Evolutionary conservation across 1,284 basidiomycete species (phyloP).

Genomic region (Pseudozyma hubeiensis): DNA sequence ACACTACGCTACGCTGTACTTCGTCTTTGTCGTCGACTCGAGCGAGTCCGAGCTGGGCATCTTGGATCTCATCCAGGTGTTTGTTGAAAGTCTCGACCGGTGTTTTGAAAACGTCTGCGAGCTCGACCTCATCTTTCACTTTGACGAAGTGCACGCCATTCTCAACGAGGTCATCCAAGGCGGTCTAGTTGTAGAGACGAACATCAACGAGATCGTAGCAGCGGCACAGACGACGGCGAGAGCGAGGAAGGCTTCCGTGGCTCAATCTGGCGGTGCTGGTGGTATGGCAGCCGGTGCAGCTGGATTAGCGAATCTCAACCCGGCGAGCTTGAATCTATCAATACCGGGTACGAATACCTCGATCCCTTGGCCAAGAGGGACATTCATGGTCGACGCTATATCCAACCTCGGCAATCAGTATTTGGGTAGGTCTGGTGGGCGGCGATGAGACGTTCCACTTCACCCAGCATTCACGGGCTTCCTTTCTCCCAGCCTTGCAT

Average conservation of each 20-base stretch:
- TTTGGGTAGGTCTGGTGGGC: slow-evolving; percentile 34
- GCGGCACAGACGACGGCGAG: slow-evolving; percentile 67
- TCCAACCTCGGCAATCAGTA: slow-evolving; percentile 48
- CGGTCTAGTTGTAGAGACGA: slow-evolving; percentile 96
- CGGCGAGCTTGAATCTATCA: slow-evolving; percentile 20
- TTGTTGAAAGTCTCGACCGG: slow-evolving; percentile 94
- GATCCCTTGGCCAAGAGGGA: slow-evolving; percentile 46
- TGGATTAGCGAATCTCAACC: slow-evolving; percentile 22
- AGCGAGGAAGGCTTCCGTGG: slow-evolving; percentile 32
- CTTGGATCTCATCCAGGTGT: slow-evolving; percentile 97
- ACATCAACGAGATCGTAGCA: slow-evolving; percentile 86
- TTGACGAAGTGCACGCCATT: slow-evolving; percentile 96
- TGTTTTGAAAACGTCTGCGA: slow-evolving; percentile 99
- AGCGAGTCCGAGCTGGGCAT: slow-evolving; percentile 96
- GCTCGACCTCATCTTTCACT: slow-evolving; percentile 97
- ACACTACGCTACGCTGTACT: slow-evolving; percentile 92
- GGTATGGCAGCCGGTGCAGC: slow-evolving; percentile 8
- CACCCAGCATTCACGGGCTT: not conserved
- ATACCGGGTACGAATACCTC: slow-evolving; percentile 21
- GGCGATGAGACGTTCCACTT: slow-evolving; percentile 1
- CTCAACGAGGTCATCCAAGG: slow-evolving; percentile 95
- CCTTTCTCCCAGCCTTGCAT: not conserved
- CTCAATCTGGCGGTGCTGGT: slow-evolving; percentile 18
- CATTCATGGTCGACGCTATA: slow-evolving; percentile 48
- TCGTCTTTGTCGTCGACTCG: slow-evolving; percentile 94